Base-by-base conservation (phyloP, 768 basidiomycete species). In the Agaricus subrufescens region DNA sequence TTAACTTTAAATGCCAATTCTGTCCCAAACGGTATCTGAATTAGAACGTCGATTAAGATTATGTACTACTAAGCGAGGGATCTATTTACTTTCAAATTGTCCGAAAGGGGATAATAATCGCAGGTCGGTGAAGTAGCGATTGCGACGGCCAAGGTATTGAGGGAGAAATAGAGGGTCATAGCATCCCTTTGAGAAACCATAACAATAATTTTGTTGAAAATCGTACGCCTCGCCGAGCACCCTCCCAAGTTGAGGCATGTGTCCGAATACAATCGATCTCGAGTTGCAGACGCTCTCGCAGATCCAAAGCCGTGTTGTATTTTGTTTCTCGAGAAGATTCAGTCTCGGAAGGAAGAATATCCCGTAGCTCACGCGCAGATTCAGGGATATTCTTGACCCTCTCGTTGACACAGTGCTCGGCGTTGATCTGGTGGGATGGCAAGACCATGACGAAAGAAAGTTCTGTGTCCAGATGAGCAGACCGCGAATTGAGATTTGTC, bases 401-500 rank as follows among this genome's bases (percentile, higher is more conserved):
- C 9, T 34, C 31, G n/a, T 26, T n/a, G 43, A 27, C n/a, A 46
- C 55, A 6, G 73, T 67, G 40, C n/a, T 42, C 40, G n/a, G 6
- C 29, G 23, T 10, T 39, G 48, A 26, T 19, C 10, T 50, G 42
- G 10, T 49, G 55, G 2, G 85, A 85, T 23, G 86, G 83, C 10
- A 91, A 81, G 47, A 87, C 66, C 79, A 97, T 83, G 46, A 95
- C 66, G 67, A 97, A 91, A 0, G 93, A 95, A 31, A 97, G 76
- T 63, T 97, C 95, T 8, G 91, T 92, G 68, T 97, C 95, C 39
- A 98, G 83, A 61, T 91, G 83, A 1, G 92, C 82, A 1, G 94
- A 95, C 3, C 95, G 87, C 3, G 93, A 89, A 65, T 95, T 95
- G 49, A 98, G 81, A 68, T 98, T 98, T 3, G 94, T 96, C 0